These are phyloP conservation scores for Shiraia bambusicola DNA, from an alignment of 2,329 filamentous ascomycete genomes.

Conservation along the genomic window DNA sequence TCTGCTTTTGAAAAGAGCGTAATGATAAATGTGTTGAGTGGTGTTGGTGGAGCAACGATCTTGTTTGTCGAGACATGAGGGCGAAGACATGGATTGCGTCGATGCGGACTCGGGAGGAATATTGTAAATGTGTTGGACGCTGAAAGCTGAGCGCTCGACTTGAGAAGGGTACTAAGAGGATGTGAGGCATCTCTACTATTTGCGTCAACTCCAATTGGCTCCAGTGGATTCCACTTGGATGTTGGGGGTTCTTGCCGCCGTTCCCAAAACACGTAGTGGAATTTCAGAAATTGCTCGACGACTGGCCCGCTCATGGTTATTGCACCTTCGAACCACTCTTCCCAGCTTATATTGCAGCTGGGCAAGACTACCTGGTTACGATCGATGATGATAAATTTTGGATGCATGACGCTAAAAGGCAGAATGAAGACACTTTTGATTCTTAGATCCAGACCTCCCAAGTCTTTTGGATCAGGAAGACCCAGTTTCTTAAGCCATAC, in stretches of 20 bases:
- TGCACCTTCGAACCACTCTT: constrained; percentile 82
- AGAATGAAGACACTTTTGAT: constrained; percentile 79
- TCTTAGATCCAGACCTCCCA: constrained; percentile 64
- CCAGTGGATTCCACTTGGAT: not conserved
- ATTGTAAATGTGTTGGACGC: constrained; percentile 53
- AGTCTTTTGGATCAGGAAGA: constrained; percentile 58
- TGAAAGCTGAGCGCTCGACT: constrained; percentile 5
- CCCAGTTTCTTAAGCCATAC: constrained; percentile 65
- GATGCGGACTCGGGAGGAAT: constrained; percentile 74
- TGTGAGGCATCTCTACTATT: not conserved
- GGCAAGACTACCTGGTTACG: constrained; percentile 67
- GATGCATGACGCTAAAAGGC: constrained; percentile 84
- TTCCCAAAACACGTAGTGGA: constrained; percentile 71
- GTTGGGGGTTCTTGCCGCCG: constrained; percentile 20
- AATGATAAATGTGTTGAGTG: constrained; percentile 66
- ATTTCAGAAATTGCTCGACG: constrained; percentile 62
- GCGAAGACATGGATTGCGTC: constrained; percentile 65
- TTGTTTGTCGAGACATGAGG: constrained; percentile 35
- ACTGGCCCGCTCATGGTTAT: constrained; percentile 65
- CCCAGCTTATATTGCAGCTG: constrained; percentile 84
- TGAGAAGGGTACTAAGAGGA: constrained; percentile 4
- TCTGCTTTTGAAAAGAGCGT: constrained; percentile 61
- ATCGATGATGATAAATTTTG: constrained; percentile 78
- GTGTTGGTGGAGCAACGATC: constrained; percentile 65
- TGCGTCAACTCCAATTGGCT: not conserved